Percentiles rank a stretch among this genome's conserved stretches.
Conservation (phyloP, 208 protist species). For the Naegleria lovaniensis region DNA sequence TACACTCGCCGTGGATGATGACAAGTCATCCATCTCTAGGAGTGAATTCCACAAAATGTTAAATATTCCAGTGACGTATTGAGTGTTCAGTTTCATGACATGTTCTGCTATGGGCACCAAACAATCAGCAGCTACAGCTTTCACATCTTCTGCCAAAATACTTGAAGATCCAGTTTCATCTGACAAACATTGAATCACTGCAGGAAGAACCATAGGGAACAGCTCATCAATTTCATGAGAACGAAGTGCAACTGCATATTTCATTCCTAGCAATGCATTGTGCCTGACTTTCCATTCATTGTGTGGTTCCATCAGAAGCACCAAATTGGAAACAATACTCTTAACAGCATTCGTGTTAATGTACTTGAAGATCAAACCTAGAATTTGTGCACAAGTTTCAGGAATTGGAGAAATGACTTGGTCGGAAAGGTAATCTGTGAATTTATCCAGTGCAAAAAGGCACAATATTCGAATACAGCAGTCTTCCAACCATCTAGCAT, state of each 20-base stretch:
- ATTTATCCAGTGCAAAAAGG: slow-evolving; percentile 60
- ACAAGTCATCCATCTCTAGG: slow-evolving; percentile 57
- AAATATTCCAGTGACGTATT: slow-evolving; percentile 41
- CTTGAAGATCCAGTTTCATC: not conserved
- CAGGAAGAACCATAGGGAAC: slow-evolving; percentile 38
- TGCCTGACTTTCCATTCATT: slow-evolving; percentile 48
- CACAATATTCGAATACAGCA: slow-evolving; percentile 53
- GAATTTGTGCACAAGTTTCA: slow-evolving; percentile 58
- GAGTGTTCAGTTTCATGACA: not conserved
- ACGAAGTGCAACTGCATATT: slow-evolving; percentile 56
- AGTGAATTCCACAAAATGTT: slow-evolving; percentile 58
- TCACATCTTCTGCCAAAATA: not conserved
- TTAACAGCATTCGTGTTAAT: slow-evolving; percentile 36
- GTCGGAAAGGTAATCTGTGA: slow-evolving; percentile 60
- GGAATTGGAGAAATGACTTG: slow-evolving; percentile 55
- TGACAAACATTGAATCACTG: slow-evolving; percentile 15
- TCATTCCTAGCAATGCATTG: slow-evolving; percentile 52
- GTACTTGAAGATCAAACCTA: slow-evolving; percentile 49
- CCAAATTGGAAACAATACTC: slow-evolving; percentile 39
- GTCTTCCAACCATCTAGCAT: slow-evolving; percentile 57
- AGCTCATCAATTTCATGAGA: slow-evolving; percentile 39
- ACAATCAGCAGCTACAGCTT: slow-evolving; percentile 18
- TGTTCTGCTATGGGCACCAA: slow-evolving; percentile 22
- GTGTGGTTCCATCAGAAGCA: slow-evolving; percentile 32
- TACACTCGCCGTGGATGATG: slow-evolving; percentile 49